Base-by-base conservation (phyloP, 2,329 filamentous ascomycete genomes). In the Colletotrichum noveboracense region DNA sequence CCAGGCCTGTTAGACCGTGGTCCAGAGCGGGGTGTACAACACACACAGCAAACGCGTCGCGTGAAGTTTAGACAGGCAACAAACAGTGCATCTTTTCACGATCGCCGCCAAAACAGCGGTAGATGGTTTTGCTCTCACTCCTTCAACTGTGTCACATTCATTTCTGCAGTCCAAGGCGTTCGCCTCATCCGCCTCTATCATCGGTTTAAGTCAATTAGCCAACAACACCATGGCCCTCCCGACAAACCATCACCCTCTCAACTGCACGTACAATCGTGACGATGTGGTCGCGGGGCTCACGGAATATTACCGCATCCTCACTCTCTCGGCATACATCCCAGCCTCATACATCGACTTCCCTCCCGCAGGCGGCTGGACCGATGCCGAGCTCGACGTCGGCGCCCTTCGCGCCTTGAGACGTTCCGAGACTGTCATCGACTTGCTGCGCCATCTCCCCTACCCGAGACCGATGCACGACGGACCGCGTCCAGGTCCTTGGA, bases 391-490 rank as follows among this genome's bases (percentile, higher is more conserved):
- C 18, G 75, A 74, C 34, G 26, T 76, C 8, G 75, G 71, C 34
- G 71, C 71, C 8, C 56, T 76, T 13, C 71, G 71, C 7, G 75
- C 75, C 21, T 38, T 76, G n/a, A 66, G 62, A 34, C 66, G 75
- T 18, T 76, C 75, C 38, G 75, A 76, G 34, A 56, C 38, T 12
- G 75, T 76, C 26, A 71, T 76, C 55, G 28, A 75, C 34, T 21
- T 76, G 52, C 66, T 76, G n/a, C 75, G 75, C 52, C 71, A 71
- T 48, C 60, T 76, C 43, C 75, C 75, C 9, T 76, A 76, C 38
- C 58, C 71, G 21, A 36, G 75, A n/a, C 61, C 71, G 16, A 75
- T 76, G 66, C 71, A 75, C 60, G 71, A 74, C 38, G 75, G 75
- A 26, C 75, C 75, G 32, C 71, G 74, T 8, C 74, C 74, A 18